phyloP scores from a whole-genome alignment of 2,329 filamentous ascomycete species.

The Monosporascus sp. region DNA sequence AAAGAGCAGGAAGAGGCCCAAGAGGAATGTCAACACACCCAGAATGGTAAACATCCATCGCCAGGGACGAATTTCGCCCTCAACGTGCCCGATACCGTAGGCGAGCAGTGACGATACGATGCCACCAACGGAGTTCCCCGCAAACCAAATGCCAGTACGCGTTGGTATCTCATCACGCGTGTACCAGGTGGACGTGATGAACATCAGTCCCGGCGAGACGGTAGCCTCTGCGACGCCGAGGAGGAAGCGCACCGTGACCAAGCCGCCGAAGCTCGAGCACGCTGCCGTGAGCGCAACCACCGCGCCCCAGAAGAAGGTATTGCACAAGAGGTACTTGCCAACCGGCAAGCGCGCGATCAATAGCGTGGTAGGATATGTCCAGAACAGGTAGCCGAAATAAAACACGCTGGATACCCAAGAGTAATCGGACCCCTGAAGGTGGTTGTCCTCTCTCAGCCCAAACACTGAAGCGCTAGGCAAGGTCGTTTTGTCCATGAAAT shows the following conservation, averaged over 20 bases:
- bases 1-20: slow-evolving; percentile 42
- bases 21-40: slow-evolving; percentile 44
- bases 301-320: slow-evolving; percentile 46
- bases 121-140: slow-evolving; percentile 44
- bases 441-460: slow-evolving; percentile 43
- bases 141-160: slow-evolving; percentile 52
- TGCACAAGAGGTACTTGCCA: slow-evolving; percentile 41
- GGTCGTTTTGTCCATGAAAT: slow-evolving; percentile 58
- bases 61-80: slow-evolving; percentile 43
- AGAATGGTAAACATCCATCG: slow-evolving; percentile 55
- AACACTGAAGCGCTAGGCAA: slow-evolving; percentile 52
- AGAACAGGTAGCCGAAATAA: slow-evolving; percentile 45
- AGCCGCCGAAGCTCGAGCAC: slow-evolving; percentile 42
- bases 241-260: slow-evolving; percentile 47
- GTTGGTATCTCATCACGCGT: slow-evolving; percentile 51
- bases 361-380: slow-evolving; percentile 44
- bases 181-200: slow-evolving; percentile 52
- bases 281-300: slow-evolving; percentile 40
- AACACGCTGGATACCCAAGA: slow-evolving; percentile 42
- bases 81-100: slow-evolving; percentile 51
- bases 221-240: slow-evolving; percentile 51
- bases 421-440: slow-evolving; percentile 39
- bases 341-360: slow-evolving; percentile 42
- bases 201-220: slow-evolving; percentile 50
- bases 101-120: slow-evolving; percentile 45